Evolutionary conservation across 352 stramenopile species (phyloP), one percentile per base, ranked within the genome.

Genomic region (Phytophthora palmivora): DNA sequence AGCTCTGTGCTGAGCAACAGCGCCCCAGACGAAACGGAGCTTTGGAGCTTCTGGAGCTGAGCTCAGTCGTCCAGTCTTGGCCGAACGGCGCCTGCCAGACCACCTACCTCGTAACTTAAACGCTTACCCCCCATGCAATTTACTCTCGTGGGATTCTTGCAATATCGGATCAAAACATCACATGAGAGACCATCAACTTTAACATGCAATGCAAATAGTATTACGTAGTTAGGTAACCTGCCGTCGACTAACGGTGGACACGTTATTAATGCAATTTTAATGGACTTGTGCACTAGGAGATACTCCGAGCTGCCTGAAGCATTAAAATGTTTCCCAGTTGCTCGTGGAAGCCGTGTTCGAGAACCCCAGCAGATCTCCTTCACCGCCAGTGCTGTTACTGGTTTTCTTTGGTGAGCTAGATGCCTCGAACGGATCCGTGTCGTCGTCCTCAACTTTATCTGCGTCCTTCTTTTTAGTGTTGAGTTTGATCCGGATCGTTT

Each of bases 401-500:
- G 38, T 7, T 37, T 68, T 72, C 36, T 79, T 82, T 12, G 51
- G 50, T 7, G 58, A 67, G 9, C 30, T 51, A 10, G 56, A 59
- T 37, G 51, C 52, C 45, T 12, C 60, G 11, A 73, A 70, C 6
- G 47, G 24, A 34, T 74, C 67, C 24, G 53, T 59, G 33, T 67
- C 58, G 26, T 76, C 70, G 37, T 78, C 61, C 24, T 81, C 71
- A 1, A 62, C 67, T 47, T 72, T 59, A 19, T 64, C 66, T 22
- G 71, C 68, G 47, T 86, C 73, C 37, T 79, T 84, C 55, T 56
- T 73, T 54, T 89, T 84, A 12, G 72, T 74, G 59, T 89, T 91
- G 58, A 91, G 82, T 51, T 88, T 89, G 67, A 98, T 95, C 4
- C 77, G 81, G 57, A 98, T 98, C 55, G 92, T 98, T 65, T 98